Conservation (phyloP, 176 grass and related monocot genomes). For the barley (Hordeum vulgare) region MorexV3_pseudomolecules_assembly NC_058522.1:514126733-514127232, state of each 20-base stretch:
- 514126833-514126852: no score
- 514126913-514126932: background rate
- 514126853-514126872: no score
- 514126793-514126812: no score
- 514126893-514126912: background rate
- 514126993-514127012: background rate
- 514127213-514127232: background rate
- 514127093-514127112: background rate
- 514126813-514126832: no score
- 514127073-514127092: background rate
- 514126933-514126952: background rate
- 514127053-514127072: background rate
- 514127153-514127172: conserved; percentile 18
- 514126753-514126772: no score
- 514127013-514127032: background rate
- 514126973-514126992: background rate
- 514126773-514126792: no score
- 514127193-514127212: conserved; percentile 35
- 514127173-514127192: conserved; percentile 46
- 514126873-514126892: conserved; percentile 1
- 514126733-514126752: no score
- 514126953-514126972: background rate
- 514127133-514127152: background rate
- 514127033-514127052: background rate
- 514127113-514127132: conserved; percentile 6